Percentiles rank a stretch among this genome's conserved stretches.
Evolutionary conservation across 2,329 filamentous ascomycete genomes (phyloP).

Genomic region (Nigrospora sphaerica): DNA sequence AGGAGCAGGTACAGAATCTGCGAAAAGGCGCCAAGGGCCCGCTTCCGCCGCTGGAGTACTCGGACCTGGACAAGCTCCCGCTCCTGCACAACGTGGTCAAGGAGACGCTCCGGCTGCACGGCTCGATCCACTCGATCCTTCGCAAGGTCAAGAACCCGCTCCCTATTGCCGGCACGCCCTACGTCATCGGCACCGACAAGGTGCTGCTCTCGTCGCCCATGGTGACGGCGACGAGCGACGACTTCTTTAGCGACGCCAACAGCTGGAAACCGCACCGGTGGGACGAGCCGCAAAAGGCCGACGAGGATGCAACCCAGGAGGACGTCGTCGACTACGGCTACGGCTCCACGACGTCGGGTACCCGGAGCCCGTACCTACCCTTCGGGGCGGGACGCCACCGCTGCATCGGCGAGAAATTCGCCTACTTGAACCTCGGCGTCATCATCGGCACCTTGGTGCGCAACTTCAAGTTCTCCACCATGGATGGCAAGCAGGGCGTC

Average conservation of each 20-base stretch:
- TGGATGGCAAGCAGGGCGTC: conserved; percentile 42
- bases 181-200: conserved; percentile 46
- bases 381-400: conserved; percentile 68
- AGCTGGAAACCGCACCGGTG: conserved; percentile 58
- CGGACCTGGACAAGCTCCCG: conserved; percentile 51
- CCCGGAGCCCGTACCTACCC: conserved; percentile 50
- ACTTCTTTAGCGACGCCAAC: conserved; percentile 53
- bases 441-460: conserved; percentile 58
- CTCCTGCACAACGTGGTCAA: conserved; percentile 61
- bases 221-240: conserved; percentile 38
- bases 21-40: conserved; percentile 38
- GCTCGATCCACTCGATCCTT: conserved; percentile 67
- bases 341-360: conserved; percentile 21
- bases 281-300: conserved; percentile 34
- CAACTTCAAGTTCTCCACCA: conserved; percentile 51
- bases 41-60: conserved; percentile 54
- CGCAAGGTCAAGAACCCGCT: conserved; percentile 65
- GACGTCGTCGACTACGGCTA: conserved; percentile 21
- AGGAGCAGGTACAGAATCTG: conserved; percentile 55
- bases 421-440: conserved; percentile 60
- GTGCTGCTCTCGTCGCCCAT: conserved; percentile 34
- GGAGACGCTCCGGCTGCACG: conserved; percentile 66
- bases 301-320: conserved; percentile 1
- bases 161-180: conserved; percentile 47
- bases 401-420: conserved; percentile 72